Evolutionary conservation across 306 rosid species (phyloP).

Genomic region (Fragaria vesca): DNA sequence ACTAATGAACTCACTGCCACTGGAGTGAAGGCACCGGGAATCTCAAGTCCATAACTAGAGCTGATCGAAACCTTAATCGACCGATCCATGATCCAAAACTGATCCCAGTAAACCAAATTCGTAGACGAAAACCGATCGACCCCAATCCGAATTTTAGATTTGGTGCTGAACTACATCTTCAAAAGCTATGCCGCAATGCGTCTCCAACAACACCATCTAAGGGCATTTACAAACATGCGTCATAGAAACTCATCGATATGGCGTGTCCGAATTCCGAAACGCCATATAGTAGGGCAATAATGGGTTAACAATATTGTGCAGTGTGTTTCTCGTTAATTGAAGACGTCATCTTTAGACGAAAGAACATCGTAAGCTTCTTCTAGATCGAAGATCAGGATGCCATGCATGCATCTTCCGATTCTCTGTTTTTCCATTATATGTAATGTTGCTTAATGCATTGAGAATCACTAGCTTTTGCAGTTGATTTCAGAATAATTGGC

Average conservation of each 20-base stretch:
- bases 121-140: too few species aligned
- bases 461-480: slow-evolving; percentile 9
- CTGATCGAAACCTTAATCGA: neutral
- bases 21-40: too few species aligned
- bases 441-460: neutral
- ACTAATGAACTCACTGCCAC: neutral
- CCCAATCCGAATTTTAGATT: neutral
- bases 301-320: neutral
- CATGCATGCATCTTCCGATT: neutral
- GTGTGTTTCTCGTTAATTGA: neutral
- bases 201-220: neutral
- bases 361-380: neutral
- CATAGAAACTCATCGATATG: too few species aligned
- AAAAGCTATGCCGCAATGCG: neutral
- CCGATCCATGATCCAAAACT: neutral
- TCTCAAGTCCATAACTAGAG: neutral
- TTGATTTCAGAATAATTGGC: slow-evolving; percentile 5
- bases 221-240: too few species aligned
- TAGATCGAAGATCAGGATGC: neutral
- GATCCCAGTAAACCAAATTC: too few species aligned
- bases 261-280: too few species aligned
- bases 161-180: neutral
- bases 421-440: neutral
- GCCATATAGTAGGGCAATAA: too few species aligned
- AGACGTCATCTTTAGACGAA: neutral